A percentile compares a stretch with the other conserved stretches of the same genome.
Evolutionary conservation across 2,329 filamentous ascomycete genomes (phyloP).

Genomic region (Alternaria solani): DNA sequence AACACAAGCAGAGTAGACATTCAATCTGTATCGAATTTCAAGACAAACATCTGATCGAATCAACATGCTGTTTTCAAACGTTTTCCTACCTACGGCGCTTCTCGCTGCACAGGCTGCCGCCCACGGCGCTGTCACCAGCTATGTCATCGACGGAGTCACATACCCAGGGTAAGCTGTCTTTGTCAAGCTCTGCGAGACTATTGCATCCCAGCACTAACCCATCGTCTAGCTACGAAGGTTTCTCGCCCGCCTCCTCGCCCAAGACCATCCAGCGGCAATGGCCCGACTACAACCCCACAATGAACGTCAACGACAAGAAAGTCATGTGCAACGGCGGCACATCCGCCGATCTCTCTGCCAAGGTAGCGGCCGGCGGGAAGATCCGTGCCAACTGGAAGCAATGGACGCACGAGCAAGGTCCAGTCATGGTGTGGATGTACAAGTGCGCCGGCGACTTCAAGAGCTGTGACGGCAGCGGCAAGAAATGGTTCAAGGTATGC

Average conservation of each 20-base stretch:
- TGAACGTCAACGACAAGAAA: conserved; percentile 58
- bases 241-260: conserved; percentile 58
- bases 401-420: conserved; percentile 67
- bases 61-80: conserved; percentile 49
- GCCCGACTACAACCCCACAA: conserved; percentile 65
- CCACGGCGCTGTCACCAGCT: conserved; percentile 49
- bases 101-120: conserved; percentile 42
- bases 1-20: conserved; percentile 1
- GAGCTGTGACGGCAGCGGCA: conserved; percentile 61
- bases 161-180: conserved; percentile 39
- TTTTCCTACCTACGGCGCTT: conserved; percentile 45
- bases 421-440: conserved; percentile 65
- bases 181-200: conserved; percentile 4
- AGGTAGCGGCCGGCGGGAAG: conserved; percentile 59
- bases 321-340: conserved; percentile 65
- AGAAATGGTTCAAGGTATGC: conserved; percentile 64
- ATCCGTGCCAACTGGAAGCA: conserved; percentile 64
- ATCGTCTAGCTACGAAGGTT: conserved; percentile 61
- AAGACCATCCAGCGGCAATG: conserved; percentile 67
- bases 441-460: conserved; percentile 60
- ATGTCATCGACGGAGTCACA: conserved; percentile 43
- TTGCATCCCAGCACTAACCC: conserved; percentile 40
- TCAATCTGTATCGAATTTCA: neutral
- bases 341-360: conserved; percentile 53
- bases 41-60: neutral